These are phyloP conservation scores for Chondrostereum purpureum DNA, from an alignment of 1,284 basidiomycete genomes.

Conservation along the genomic window DNA sequence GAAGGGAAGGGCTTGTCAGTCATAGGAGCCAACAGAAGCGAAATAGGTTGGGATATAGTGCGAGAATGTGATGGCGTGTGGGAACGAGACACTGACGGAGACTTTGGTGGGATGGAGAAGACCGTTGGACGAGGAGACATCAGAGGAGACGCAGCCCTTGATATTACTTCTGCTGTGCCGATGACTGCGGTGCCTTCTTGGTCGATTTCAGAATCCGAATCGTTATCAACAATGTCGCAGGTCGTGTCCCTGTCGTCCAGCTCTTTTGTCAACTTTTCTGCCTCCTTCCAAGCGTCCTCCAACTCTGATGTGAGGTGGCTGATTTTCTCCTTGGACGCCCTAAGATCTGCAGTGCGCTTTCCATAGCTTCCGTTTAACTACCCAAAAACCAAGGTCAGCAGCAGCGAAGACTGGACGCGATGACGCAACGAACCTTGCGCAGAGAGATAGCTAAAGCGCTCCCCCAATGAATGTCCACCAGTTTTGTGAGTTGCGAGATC, in stretches of 20 bases:
- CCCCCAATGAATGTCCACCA: conserved; percentile 60
- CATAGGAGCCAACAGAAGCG: background rate
- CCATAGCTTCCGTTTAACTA: conserved; percentile 66
- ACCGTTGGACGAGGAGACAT: conserved; percentile 1
- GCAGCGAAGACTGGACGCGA: conserved; percentile 5
- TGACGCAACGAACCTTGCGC: conserved; percentile 44
- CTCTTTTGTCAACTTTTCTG: conserved; percentile 63
- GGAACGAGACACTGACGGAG: too few relatives aligned
- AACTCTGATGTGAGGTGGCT: conserved; percentile 58
- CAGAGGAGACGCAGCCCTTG: background rate
- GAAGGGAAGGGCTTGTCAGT: too few relatives aligned
- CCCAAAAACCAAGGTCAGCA: conserved; percentile 8
- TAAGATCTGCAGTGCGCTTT: conserved; percentile 52
- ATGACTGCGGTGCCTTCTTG: conserved; percentile 5
- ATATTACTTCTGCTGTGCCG: conserved; percentile 5
- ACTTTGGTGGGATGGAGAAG: background rate
- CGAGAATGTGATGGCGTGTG: too few relatives aligned
- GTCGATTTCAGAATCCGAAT: background rate
- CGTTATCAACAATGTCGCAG: background rate
- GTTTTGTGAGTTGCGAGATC: conserved; percentile 49
- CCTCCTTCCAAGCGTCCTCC: conserved; percentile 76
- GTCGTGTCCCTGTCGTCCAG: conserved; percentile 49
- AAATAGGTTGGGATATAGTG: background rate
- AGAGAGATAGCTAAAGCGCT: conserved; percentile 71
- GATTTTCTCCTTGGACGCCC: conserved; percentile 38